phyloP scores from a whole-genome alignment of 2,329 filamentous ascomycete genomes.

The Rhytidhysteron rufulum region DNA sequence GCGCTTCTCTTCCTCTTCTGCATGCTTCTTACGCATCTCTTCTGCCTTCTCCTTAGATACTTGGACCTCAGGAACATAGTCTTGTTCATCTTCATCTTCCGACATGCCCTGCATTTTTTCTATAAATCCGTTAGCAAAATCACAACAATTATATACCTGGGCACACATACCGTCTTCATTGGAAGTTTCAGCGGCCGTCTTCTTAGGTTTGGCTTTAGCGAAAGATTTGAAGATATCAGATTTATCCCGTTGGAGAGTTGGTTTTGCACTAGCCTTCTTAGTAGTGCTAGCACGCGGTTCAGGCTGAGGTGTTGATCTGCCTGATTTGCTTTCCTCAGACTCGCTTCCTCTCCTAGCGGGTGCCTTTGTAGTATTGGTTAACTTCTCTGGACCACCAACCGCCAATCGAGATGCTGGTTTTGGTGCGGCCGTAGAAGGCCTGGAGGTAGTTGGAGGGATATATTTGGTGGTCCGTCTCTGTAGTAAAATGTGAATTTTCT shows the following conservation, averaged over 20 bases:
- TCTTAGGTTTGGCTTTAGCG: slow-evolving; percentile 59
- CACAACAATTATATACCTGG: background rate
- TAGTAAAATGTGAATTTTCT: slow-evolving; percentile 12
- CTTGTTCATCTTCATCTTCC: slow-evolving; percentile 31
- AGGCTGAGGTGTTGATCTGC: slow-evolving; percentile 30
- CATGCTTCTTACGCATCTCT: slow-evolving; percentile 44
- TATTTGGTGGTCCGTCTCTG: slow-evolving; percentile 44
- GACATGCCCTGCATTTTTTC: slow-evolving; percentile 54
- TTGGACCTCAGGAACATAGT: slow-evolving; percentile 26
- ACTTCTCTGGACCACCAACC: slow-evolving; percentile 14
- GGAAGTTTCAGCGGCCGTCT: slow-evolving; percentile 34
- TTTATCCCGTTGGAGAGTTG: slow-evolving; percentile 55
- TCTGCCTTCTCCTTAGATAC: slow-evolving; percentile 29
- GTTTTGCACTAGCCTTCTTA: slow-evolving; percentile 36
- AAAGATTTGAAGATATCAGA: slow-evolving; percentile 76
- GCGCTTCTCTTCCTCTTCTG: slow-evolving; percentile 63
- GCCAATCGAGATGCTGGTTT: slow-evolving; percentile 19
- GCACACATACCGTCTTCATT: slow-evolving; percentile 48
- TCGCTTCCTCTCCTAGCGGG: slow-evolving; percentile 17
- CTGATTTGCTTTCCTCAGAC: slow-evolving; percentile 32
- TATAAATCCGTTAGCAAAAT: slow-evolving; percentile 22
- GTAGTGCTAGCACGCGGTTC: slow-evolving; percentile 15
- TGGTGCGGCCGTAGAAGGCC: slow-evolving; percentile 12
- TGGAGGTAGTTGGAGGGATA: slow-evolving; percentile 26
- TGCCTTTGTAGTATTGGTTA: slow-evolving; percentile 14